Percentiles rank a stretch among this genome's conserved stretches.
Conservation (phyloP, 2,329 filamentous ascomycete genomes). For the Davidsoniella australis region DNA sequence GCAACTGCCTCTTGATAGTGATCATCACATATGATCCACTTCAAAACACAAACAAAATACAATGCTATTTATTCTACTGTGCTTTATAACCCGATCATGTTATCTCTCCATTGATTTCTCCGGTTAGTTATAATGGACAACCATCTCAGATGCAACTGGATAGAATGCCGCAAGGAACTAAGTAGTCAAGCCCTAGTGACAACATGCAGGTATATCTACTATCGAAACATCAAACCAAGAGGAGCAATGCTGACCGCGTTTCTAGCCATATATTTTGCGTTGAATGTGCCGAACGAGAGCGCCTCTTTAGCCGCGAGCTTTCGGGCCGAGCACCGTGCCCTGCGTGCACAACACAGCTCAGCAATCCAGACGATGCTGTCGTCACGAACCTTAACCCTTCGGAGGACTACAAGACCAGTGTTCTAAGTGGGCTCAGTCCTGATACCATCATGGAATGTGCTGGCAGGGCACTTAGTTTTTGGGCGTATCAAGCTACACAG, state of each 20-base stretch:
- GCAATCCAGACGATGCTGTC: constrained; percentile 58
- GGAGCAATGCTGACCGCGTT: constrained; percentile 7
- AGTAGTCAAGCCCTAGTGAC: constrained; percentile 63
- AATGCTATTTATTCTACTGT: too few relatives aligned
- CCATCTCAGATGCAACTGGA: constrained; percentile 58
- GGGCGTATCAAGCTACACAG: constrained; percentile 71
- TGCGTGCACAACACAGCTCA: constrained; percentile 52
- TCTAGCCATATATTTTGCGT: constrained; percentile 71
- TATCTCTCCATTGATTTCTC: not conserved
- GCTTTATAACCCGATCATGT: too few relatives aligned
- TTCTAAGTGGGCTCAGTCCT: constrained; percentile 68
- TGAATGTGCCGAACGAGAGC: constrained; percentile 49
- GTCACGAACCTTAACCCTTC: constrained; percentile 56
- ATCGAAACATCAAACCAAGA: not conserved
- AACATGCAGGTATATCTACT: constrained; percentile 52
- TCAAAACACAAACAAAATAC: too few relatives aligned
- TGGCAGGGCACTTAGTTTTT: constrained; percentile 62
- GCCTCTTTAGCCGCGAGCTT: constrained; percentile 32
- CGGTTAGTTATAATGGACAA: constrained; percentile 44
- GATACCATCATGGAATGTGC: constrained; percentile 75
- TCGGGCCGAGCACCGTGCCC: constrained; percentile 42
- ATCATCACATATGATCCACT: not conserved
- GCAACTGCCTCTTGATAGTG: too few relatives aligned
- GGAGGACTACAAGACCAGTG: constrained; percentile 79
- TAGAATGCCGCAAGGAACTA: constrained; percentile 57